Evolutionary conservation across 2,329 filamentous ascomycete genomes (phyloP), one percentile per base, ranked within the genome.

Genomic region (Calonectria montana): DNA sequence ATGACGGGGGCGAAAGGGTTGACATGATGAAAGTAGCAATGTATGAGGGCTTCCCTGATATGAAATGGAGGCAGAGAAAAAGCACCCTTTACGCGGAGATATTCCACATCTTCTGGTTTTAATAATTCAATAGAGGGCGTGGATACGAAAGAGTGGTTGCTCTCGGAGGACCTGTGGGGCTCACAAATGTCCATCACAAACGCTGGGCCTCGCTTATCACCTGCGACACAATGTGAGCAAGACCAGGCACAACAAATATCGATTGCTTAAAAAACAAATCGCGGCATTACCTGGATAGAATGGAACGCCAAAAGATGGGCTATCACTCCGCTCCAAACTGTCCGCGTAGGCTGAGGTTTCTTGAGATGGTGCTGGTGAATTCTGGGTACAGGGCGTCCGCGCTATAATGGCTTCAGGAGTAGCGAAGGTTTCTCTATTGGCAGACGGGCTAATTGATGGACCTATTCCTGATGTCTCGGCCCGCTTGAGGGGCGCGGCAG

Each of bases 1-100:
- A 81, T 29, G 10, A 80, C 73, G 0, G 79, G 79, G 1, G 76
- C 63, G 16, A 80, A 77, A 0, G 77, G 76, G 35, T 81, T 78
- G 0, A 79, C 75, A 18, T 81, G 71, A 35, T 75, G 70, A 41
- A 80, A 81, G 67, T 80, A 80, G 10, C 64, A 71, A 0, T 70
- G 65, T 0, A 80, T 61, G 1, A 80, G 67, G 0, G 57, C 61
- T 25, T 78, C 72, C 23, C 71, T 45, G 8, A 78, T 18, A 2
- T 65, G 65, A 1, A 39, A 65, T 0, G 75, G 43, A 3, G 74
- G 76, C 1, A 78, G 29, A 5, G 72, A 69, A 18, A 80, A 78
- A 1, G 39, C 74, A 3, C 74, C 74, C 9, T 76, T 75, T 9
- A 65, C 31, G 2, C 72, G 68, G 9, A 76, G 70, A 18, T 75